phyloP scores from a whole-genome alignment of 768 basidiomycete genomes.

The Collybiopsis confluens region DNA sequence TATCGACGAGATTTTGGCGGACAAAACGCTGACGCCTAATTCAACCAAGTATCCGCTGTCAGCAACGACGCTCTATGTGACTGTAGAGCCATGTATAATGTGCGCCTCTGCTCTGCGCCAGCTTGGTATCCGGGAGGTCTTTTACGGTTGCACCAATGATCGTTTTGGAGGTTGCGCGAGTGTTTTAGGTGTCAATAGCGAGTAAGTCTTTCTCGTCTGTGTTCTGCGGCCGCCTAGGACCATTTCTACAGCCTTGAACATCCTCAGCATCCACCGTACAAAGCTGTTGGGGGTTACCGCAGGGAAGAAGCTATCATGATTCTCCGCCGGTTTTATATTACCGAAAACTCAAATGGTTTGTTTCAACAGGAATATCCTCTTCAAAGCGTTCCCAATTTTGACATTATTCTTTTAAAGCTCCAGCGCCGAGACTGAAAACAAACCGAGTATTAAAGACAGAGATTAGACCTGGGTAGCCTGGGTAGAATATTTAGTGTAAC shows the following conservation, averaged over 20 bases:
- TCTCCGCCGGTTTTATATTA: constrained; percentile 84
- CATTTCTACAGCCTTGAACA: constrained; percentile 54
- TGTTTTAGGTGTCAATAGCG: constrained; percentile 80
- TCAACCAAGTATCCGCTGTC: constrained; percentile 58
- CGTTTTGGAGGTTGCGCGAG: constrained; percentile 96
- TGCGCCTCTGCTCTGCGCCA: constrained; percentile 95
- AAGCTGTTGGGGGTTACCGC: constrained; percentile 69
- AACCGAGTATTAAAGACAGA: constrained; percentile 84
- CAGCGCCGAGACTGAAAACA: constrained; percentile 82
- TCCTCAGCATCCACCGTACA: constrained; percentile 70
- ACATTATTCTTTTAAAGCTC: constrained; percentile 50
- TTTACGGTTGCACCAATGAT: constrained; percentile 93
- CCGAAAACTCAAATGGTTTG: constrained; percentile 87
- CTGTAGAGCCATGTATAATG: constrained; percentile 99
- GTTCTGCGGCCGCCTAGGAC: neutral
- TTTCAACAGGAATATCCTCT: constrained; percentile 6
- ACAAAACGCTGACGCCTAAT: constrained; percentile 51
- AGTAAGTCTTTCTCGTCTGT: constrained; percentile 37
- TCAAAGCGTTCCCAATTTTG: constrained; percentile 7
- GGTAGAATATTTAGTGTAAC: too few relatives aligned
- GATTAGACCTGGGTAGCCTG: constrained; percentile 34
- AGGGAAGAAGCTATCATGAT: constrained; percentile 86
- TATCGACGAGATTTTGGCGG: constrained; percentile 79
- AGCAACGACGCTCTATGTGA: constrained; percentile 88
- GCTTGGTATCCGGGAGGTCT: constrained; percentile 85